Conservation (phyloP, 169 alveolate genomes). For the Plasmodium relictum region DNA sequence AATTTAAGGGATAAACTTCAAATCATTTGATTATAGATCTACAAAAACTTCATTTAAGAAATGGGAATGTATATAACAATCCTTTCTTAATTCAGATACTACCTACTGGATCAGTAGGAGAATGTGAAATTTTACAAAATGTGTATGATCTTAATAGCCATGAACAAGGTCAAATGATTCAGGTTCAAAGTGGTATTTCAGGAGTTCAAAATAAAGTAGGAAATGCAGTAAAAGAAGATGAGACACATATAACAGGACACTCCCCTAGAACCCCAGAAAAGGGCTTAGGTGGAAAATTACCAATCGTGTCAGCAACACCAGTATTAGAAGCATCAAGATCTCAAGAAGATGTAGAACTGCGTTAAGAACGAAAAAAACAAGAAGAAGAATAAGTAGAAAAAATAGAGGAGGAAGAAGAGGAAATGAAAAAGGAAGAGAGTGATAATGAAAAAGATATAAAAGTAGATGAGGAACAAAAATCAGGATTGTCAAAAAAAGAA, state of each 20-base stretch:
- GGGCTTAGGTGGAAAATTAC: too few relatives aligned
- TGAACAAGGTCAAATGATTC: too few relatives aligned
- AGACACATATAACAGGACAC: too few relatives aligned
- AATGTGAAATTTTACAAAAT: too few relatives aligned
- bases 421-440: not conserved
- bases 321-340: not conserved
- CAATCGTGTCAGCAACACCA: not conserved
- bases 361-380: too few relatives aligned
- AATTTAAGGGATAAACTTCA: not conserved
- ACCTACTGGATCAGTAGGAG: too few relatives aligned
- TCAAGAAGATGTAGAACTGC: not conserved
- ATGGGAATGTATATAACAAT: not conserved
- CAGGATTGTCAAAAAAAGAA: too few relatives aligned
- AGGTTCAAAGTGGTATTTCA: not conserved
- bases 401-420: not conserved
- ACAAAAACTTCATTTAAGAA: constrained; percentile 10
- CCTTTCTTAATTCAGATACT: not conserved
- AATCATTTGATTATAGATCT: not conserved
- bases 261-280: too few relatives aligned
- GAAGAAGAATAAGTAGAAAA: too few relatives aligned
- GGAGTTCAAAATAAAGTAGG: not conserved
- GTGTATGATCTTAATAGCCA: too few relatives aligned
- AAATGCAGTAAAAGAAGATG: not conserved
- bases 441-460: not conserved
- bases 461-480: too few relatives aligned